Percentiles rank a stretch among this genome's conserved stretches.
Evolutionary conservation across 2,329 filamentous ascomycete genomes (phyloP).

Genomic region (Pseudofabraea citricarpa): DNA sequence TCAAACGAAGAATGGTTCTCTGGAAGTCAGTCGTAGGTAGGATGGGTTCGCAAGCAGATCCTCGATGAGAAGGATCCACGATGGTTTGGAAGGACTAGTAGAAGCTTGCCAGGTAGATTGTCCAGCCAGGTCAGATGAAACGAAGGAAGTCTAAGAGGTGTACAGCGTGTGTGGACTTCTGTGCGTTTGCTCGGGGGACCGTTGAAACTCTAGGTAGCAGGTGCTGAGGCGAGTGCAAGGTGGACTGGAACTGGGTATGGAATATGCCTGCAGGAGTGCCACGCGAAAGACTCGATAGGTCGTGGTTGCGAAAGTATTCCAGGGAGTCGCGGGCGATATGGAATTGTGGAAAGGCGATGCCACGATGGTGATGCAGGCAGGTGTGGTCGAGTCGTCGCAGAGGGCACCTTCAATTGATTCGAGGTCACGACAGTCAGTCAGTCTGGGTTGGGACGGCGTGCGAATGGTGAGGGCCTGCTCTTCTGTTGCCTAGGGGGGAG

Average conservation of each 20-base stretch:
- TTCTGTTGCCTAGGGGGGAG: conserved; percentile 10
- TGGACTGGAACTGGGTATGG: conserved; percentile 1
- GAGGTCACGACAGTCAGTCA: neutral
- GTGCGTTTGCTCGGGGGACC: conserved; percentile 12
- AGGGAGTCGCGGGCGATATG: conserved; percentile 10
- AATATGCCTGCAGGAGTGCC: conserved; percentile 12
- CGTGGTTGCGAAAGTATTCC: conserved; percentile 1
- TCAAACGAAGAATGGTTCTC: neutral
- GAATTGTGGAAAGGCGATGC: conserved; percentile 8
- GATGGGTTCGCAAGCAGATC: conserved; percentile 1
- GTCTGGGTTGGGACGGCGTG: neutral
- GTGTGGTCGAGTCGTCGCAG: neutral
- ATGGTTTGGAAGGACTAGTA: conserved; percentile 12
- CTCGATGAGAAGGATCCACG: conserved; percentile 5
- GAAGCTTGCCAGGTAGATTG: conserved; percentile 5
- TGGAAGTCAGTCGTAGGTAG: neutral
- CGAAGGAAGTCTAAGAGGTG: conserved; percentile 14
- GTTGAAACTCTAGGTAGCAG: conserved; percentile 14
- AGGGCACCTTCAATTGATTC: conserved; percentile 6
- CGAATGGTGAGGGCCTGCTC: conserved; percentile 15
- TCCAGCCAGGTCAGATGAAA: conserved; percentile 9
- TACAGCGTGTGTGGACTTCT: neutral
- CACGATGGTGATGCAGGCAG: neutral
- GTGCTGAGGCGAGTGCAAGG: conserved; percentile 10
- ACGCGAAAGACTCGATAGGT: conserved; percentile 7